A percentile compares a stretch with the other conserved stretches of the same genome.
phyloP scores from a whole-genome alignment of 306 rosid genomes.

The Ceratonia siliqua region DNA sequence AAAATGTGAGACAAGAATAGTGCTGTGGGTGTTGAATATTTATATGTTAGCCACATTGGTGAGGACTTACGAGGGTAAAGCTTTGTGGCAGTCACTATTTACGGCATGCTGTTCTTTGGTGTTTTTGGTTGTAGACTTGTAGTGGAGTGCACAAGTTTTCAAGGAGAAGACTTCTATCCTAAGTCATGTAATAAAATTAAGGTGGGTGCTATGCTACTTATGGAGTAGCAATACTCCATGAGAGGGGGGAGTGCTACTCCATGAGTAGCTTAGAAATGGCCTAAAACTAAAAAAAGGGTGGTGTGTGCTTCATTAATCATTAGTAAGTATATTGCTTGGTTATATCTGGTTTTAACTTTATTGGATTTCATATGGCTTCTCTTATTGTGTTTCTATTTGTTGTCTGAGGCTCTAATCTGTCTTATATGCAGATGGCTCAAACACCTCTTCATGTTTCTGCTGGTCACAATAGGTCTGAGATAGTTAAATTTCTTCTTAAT shows the following conservation, averaged over 20 bases:
- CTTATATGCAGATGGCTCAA: conserved; percentile 60
- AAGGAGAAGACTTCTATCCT: neutral
- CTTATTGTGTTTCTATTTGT: neutral
- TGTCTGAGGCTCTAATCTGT: conserved; percentile 22
- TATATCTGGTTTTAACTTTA: conserved; percentile 6
- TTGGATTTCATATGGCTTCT: conserved; percentile 11
- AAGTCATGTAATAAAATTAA: neutral
- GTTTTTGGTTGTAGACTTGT: neutral
- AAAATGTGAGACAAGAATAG: conserved; percentile 1
- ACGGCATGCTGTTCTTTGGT: conserved; percentile 2
- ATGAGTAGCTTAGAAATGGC: no score
- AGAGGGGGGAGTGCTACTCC: no score
- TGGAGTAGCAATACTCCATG: no score
- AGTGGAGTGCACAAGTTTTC: no score
- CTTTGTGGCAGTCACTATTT: neutral
- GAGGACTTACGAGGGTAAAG: conserved; percentile 14
- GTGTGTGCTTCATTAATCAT: neutral
- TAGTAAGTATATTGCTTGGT: conserved; percentile 17
- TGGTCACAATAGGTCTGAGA: conserved; percentile 71
- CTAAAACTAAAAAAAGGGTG: neutral
- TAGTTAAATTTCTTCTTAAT: conserved; percentile 82
- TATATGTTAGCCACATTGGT: neutral
- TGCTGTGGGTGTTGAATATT: neutral
- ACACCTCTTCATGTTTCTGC: conserved; percentile 81
- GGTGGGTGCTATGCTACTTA: no score